Base-by-base conservation (phyloP, 306 rosid genomes). In the Quercus parvula region DNA sequence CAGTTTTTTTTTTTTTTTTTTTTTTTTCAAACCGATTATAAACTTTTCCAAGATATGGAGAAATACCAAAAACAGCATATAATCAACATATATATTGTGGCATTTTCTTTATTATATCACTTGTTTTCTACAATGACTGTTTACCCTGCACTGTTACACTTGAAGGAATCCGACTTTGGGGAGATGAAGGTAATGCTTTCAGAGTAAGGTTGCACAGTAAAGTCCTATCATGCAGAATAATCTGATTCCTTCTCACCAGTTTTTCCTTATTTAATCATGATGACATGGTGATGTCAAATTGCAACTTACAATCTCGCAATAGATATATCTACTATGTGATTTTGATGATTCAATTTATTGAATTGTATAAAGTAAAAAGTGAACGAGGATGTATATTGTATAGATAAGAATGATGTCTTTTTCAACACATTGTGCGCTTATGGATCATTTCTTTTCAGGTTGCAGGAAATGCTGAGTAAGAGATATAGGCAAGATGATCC, bases 341-440 rank as follows among this genome's bases (percentile, higher is more conserved):
- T 4, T 59, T 59, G 17, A 24, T 59, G 30, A 10, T 24, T 59
- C 66, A 59, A 24, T 17, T 59, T 24, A n/a, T 59, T 25, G 41
- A 27, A 25, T 35, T 62, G 20, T 27, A 41, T 41, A 62, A 27
- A 62, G 38, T 62, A 10, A 63, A 63, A 27, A 73, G 71, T 70
- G 54, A 61, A 79, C 56, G 64, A 41, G 66, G 63, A 77, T 14
- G 80, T 8, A 15, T 12, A 62, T 81, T 19, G 69, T 27, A 77
- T 70, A 85, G 97, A 87, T 91, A 86, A 84, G 88, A 76, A 78
- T 10, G 54, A 59, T 13, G 86, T 84, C 81, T 31, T 59, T 78
- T 81, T 79, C 87, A 78, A 61, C 20, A 63, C 58, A 3, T 22
- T 33, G n/a, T 35, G 54, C 14, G 17, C 46, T 41, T 41, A 41